These are phyloP conservation scores for Colletotrichum sp. DNA, from an alignment of 2,329 filamentous ascomycete species.

Conservation along the genomic window DNA sequence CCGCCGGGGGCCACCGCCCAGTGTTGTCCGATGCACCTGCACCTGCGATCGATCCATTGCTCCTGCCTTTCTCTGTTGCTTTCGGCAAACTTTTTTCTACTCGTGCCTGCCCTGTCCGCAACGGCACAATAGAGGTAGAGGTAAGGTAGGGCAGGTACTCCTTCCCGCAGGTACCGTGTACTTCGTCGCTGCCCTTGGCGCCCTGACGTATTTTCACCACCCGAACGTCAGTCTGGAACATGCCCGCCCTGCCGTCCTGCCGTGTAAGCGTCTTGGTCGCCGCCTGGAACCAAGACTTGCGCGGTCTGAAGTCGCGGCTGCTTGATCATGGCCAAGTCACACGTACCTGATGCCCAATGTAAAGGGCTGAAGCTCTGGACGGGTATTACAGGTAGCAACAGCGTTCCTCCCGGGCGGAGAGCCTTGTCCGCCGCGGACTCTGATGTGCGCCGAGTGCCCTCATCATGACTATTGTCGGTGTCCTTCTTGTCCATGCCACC, in stretches of 20 bases:
- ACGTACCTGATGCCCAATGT: not conserved
- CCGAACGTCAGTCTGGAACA: not conserved
- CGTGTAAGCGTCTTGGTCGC: constrained; percentile 4
- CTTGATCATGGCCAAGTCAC: not conserved
- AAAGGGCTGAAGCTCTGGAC: not conserved
- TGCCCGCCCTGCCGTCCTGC: not conserved
- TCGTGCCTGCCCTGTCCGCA: not conserved
- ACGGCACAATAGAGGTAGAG: not conserved
- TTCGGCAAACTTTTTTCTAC: not conserved
- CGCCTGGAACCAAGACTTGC: not conserved
- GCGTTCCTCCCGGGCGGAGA: not conserved
- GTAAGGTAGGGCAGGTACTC: not conserved
- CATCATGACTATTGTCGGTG: constrained; percentile 8
- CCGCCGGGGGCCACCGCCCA: not conserved
- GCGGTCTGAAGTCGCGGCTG: not conserved
- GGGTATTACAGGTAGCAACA: not conserved
- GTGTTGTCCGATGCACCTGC: not conserved
- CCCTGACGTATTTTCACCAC: not conserved
- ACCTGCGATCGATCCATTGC: constrained; percentile 1
- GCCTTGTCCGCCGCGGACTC: not conserved
- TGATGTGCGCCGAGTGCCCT: not conserved
- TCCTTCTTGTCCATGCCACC: not conserved
- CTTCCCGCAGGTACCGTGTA: not conserved
- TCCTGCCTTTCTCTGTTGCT: not conserved
- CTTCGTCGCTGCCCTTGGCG: not conserved